Base-by-base conservation (phyloP, 1,139 yeast species). In the Protomyces inundatus region DNA sequence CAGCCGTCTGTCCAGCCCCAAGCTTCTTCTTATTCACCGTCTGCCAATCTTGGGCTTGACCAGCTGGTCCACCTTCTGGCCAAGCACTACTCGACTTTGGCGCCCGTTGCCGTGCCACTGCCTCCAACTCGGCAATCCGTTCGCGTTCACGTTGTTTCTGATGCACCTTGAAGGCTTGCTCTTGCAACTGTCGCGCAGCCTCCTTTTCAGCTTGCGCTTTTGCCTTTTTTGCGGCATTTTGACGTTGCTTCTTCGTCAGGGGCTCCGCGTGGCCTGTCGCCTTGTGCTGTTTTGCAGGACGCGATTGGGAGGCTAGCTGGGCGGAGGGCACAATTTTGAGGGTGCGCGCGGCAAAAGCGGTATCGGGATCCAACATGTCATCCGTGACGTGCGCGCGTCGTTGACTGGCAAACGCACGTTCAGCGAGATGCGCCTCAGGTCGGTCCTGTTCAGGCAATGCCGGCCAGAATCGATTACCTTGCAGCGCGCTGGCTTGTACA, bases 161-260 rank as follows among this genome's bases (percentile, higher is more conserved):
- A 16, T 58, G 62, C 14, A 4, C 9, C 14, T 45, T 39, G 23
- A 58, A 30, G 4, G 62, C 62, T 6, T 48, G 40, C 4, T 46
- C 62, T 35, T 58, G 62, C 34, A 42, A 45, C 30, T 48, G 39
- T 3, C 54, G 45, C 5, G 42, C 35, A 4, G 53, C 56, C 6
- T 46, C 62, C 45, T 58, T 58, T 39, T 58, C 56, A 4, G 62
- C 62, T 30, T 58, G 53, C 14, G 34, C 48, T 36, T 58, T 58
- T 23, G 37, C 48, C 45, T 58, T 58, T 50, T 58, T 58, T 9
- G 62, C 62, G 16, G 54, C 55, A 42, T 58, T 58, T 35, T 58
- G 62, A n/a, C 56, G 39, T 32, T 58, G 62, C 56, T 58, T 58
- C 53, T 58, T 58, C 23, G 62, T 58, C 45, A 58, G 10, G 3